Evolutionary conservation across 768 basidiomycete genomes (phyloP).

Genomic region (Brasilioporus rufonigricans): DNA sequence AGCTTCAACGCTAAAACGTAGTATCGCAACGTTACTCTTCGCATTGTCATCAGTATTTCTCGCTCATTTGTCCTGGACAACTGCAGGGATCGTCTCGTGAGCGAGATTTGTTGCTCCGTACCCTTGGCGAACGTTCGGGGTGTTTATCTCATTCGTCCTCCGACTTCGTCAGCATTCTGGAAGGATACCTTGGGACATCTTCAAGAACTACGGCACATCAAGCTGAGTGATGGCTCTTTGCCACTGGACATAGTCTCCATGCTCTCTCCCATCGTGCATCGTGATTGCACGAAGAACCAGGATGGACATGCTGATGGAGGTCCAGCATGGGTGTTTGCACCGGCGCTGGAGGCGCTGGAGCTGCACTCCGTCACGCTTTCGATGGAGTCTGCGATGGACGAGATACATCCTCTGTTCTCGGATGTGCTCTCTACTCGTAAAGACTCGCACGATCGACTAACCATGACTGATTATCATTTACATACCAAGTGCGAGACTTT

Average conservation of each 20-base stretch:
- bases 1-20: no score
- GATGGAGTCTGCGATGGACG: no score
- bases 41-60: neutral
- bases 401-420: no score
- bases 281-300: no score
- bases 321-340: neutral
- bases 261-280: neutral
- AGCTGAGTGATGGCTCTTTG: neutral
- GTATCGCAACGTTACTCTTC: neutral
- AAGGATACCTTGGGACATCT: neutral
- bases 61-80: neutral
- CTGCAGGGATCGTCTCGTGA: neutral
- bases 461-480: no score
- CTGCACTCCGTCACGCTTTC: neutral
- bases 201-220: neutral
- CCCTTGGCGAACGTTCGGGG: neutral
- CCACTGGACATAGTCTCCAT: neutral
- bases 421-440: no score
- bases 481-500: no score
- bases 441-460: no score
- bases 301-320: neutral
- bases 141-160: neutral
- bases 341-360: neutral
- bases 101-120: neutral
- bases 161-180: neutral